A percentile compares a stretch with the other conserved stretches of the same genome.
Conservation (phyloP, 257 asterid species). For the Nicotiana obtusifolia region DNA sequence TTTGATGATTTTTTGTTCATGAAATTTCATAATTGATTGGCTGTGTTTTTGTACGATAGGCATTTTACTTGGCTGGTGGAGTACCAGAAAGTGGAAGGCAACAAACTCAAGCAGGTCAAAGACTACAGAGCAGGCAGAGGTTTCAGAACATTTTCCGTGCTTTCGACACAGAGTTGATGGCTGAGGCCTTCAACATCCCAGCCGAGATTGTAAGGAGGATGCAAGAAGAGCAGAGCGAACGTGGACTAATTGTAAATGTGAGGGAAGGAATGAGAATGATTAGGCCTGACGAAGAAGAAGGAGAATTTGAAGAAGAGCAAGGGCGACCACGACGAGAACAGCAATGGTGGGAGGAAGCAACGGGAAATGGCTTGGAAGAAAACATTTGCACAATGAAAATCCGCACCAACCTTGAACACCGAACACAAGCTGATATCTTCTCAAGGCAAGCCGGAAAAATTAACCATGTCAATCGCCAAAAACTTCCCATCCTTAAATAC, state of each 20-base stretch:
- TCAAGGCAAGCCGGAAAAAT: constrained; percentile 62
- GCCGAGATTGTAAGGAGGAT: constrained; percentile 28
- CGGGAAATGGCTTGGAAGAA: constrained; percentile 58
- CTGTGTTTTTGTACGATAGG: constrained; percentile 6
- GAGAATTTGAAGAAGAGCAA: constrained; percentile 8
- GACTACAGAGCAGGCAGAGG: constrained; percentile 2
- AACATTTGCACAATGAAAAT: constrained; percentile 50
- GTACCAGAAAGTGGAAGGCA: constrained; percentile 15
- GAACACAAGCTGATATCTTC: constrained; percentile 54
- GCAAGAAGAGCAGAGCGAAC: constrained; percentile 28
- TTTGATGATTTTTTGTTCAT: neutral
- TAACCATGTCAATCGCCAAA: constrained; percentile 46
- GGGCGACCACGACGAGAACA: constrained; percentile 6
- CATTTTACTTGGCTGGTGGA: constrained; percentile 61
- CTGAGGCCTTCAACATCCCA: constrained; percentile 51
- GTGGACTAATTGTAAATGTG: constrained; percentile 48
- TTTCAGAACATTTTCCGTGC: constrained; percentile 44
- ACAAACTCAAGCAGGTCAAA: neutral
- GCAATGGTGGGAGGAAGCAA: neutral
- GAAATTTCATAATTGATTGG: neutral
- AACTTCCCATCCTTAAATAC: constrained; percentile 55
- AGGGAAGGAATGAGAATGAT: constrained; percentile 33
- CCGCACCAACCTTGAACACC: constrained; percentile 37
- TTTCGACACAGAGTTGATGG: constrained; percentile 39
- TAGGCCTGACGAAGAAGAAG: constrained; percentile 35